Base-by-base conservation (phyloP, 495 filamentous ascomycete genomes). In the Saxophila tyrrhenica region DNA sequence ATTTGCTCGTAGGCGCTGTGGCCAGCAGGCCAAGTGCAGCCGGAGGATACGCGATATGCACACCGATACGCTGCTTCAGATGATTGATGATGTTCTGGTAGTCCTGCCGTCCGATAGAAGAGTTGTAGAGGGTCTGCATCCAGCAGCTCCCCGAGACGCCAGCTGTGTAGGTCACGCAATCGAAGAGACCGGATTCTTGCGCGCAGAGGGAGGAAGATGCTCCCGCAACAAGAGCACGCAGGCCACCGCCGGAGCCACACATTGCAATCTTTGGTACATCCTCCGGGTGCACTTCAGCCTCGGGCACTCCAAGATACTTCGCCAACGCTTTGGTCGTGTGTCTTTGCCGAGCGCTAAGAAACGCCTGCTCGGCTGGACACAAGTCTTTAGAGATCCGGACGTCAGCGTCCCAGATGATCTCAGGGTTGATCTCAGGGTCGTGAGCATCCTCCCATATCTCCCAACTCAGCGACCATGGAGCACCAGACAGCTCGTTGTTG, bases 71-170 rank as follows among this genome's bases (percentile, higher is more conserved):
- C 52, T 78, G 75, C 68, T 95, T 98, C 24, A 98, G 68, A 65
- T 98, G 92, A 16, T 86, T 75, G 17, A 95, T 79, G 10, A 90
- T 73, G 41, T 71, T 77, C 24, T 77, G 72, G 58, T 89, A 78
- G 56, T 78, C 75, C 48, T 77, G 71, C 3, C 69, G 71, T 0
- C 81, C 73, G n/a, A 98, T 72, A 1, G 85, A 85, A n/a, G 90
- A 94, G 60, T 89, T 82, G 65, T 86, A 96, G 9, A 98, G 73
- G 1, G 87, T 75, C 67, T 96, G 90, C 25, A 96, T 71, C 92
- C 92, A 98, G 66, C 92, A 96, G 59, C 86, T 92, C 2, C 92
- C 92, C 62, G 86, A 91, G 16, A 98, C 92, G 8, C 92, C 92
- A 22, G 92, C 87, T 0, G 88, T 90, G 62, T 98, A 98, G 0